A percentile compares a stretch with the other conserved stretches of the same genome.
Evolutionary conservation across 2,329 filamentous ascomycete genomes (phyloP).

Genomic region (Penicillium polonicum): DNA sequence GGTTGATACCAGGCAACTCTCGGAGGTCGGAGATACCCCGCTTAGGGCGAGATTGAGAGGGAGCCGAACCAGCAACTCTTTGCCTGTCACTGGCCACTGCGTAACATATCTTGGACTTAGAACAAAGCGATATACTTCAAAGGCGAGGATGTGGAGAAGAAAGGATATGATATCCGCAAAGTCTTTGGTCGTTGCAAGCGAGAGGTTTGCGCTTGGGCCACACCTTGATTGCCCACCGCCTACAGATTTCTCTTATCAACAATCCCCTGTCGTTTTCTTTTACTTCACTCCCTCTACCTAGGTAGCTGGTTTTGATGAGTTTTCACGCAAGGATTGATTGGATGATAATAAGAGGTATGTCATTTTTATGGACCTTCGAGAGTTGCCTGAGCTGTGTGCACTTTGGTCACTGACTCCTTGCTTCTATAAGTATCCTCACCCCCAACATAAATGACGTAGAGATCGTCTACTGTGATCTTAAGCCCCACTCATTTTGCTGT

Average conservation of each 20-base stretch:
- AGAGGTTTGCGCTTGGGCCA: constrained; percentile 39
- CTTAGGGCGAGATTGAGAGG: constrained; percentile 14
- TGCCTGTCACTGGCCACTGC: constrained; percentile 21
- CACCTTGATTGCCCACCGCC: constrained; percentile 35
- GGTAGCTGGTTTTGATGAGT: background rate
- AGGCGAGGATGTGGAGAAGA: constrained; percentile 1
- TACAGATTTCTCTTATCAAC: constrained; percentile 16
- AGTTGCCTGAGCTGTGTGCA: background rate
- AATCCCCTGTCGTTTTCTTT: constrained; percentile 7
- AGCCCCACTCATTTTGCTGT: background rate
- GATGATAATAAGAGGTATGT: background rate
- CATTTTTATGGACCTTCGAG: background rate
- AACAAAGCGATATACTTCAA: background rate
- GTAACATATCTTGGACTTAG: constrained; percentile 15
- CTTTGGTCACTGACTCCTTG: background rate
- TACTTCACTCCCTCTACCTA: background rate
- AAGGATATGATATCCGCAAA: constrained; percentile 11
- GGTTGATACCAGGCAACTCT: constrained; percentile 18
- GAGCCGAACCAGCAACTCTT: constrained; percentile 17
- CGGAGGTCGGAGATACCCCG: constrained; percentile 20
- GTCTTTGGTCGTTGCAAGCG: constrained; percentile 30
- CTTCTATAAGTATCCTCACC: background rate
- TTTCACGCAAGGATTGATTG: background rate
- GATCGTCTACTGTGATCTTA: background rate
- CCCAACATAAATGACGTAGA: background rate